Conservation (phyloP, 768 basidiomycete species). For the Tulasnella sp. region DNA sequence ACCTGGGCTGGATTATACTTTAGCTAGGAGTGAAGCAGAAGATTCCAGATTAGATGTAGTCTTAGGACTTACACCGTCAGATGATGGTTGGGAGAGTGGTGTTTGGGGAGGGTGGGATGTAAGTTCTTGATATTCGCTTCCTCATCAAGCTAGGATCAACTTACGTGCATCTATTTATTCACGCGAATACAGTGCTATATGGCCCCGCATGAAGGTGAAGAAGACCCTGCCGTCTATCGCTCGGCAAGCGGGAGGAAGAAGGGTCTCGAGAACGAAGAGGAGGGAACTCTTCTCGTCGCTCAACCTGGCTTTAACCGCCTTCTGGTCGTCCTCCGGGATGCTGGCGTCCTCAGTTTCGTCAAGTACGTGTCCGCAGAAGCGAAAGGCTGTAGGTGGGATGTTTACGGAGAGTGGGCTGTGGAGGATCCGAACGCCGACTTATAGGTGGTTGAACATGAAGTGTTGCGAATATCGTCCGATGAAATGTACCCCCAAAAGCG, state of each 20-base stretch:
- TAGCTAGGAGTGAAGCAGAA: slow-evolving; percentile 79
- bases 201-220: slow-evolving; percentile 90
- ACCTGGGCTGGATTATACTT: slow-evolving; percentile 90
- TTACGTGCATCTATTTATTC: background rate
- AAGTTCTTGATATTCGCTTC: slow-evolving; percentile 31
- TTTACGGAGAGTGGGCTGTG: slow-evolving; percentile 88
- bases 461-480: no score
- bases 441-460: no score
- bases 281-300: slow-evolving; percentile 75
- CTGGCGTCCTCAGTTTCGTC: slow-evolving; percentile 89
- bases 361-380: slow-evolving; percentile 92
- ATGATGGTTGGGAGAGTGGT: slow-evolving; percentile 57
- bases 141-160: background rate
- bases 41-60: slow-evolving; percentile 83
- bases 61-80: slow-evolving; percentile 72
- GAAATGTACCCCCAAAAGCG: no score
- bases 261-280: slow-evolving; percentile 41
- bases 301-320: slow-evolving; percentile 88
- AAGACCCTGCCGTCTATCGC: slow-evolving; percentile 92
- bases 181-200: slow-evolving; percentile 69
- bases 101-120: slow-evolving; percentile 96
- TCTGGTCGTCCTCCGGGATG: slow-evolving; percentile 84
- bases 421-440: slow-evolving; percentile 55
- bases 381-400: slow-evolving; percentile 87
- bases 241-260: slow-evolving; percentile 45